These are phyloP conservation scores for Tuber umbilicatum DNA, from an alignment of 495 filamentous ascomycete species.

Conservation along the genomic window DNA sequence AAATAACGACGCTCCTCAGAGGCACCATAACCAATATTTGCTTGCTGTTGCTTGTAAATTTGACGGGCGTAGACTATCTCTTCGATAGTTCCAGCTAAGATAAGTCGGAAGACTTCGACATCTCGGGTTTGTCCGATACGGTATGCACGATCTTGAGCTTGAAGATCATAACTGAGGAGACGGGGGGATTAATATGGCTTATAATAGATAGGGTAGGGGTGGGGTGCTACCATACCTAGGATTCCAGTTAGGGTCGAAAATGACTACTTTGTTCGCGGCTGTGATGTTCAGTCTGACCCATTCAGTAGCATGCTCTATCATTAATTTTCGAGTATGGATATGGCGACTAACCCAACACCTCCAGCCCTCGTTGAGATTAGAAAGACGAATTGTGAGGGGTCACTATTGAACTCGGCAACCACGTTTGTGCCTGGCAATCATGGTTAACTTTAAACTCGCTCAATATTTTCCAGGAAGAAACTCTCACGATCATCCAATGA, in stretches of 20 bases:
- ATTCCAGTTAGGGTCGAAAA: constrained; percentile 98
- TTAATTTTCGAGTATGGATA: not conserved
- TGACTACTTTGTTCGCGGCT: constrained; percentile 94
- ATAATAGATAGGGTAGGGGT: not conserved
- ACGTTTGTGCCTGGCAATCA: constrained; percentile 48
- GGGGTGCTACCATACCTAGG: constrained; percentile 49
- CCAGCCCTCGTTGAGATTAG: constrained; percentile 91
- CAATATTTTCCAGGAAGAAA: not conserved
- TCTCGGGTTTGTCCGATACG: constrained; percentile 88
- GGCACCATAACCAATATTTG: constrained; percentile 93
- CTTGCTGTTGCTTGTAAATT: constrained; percentile 98
- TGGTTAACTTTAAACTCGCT: not conserved
- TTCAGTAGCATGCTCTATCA: not conserved
- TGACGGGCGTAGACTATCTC: constrained; percentile 96
- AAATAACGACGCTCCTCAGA: constrained; percentile 91
- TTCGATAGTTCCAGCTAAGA: constrained; percentile 91
- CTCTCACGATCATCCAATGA: constrained; percentile 71
- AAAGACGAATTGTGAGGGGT: constrained; percentile 86
- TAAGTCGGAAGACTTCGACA: constrained; percentile 90
- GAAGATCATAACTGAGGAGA: constrained; percentile 60
- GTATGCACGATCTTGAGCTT: constrained; percentile 95
- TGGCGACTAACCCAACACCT: constrained; percentile 49
- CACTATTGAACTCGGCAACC: constrained; percentile 88
- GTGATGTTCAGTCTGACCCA: constrained; percentile 80
- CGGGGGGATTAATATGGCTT: not conserved